These are phyloP conservation scores for Ophiocordyceps camponoti-saundersi DNA, from an alignment of 2,329 filamentous ascomycete species.

Conservation along the genomic window DNA sequence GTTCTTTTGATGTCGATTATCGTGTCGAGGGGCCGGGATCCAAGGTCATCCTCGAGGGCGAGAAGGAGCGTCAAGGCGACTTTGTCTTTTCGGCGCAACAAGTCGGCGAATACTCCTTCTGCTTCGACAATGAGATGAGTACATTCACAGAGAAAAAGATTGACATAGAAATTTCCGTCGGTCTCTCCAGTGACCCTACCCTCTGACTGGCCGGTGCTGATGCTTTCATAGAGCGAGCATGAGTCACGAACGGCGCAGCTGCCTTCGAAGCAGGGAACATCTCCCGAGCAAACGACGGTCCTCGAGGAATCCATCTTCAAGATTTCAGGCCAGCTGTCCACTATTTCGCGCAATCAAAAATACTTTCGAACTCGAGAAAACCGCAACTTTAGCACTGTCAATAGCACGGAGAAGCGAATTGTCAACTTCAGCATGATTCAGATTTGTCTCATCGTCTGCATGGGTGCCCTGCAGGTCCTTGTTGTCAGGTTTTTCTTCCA, in stretches of 20 bases:
- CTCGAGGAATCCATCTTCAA: constrained; percentile 94
- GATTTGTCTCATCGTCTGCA: constrained; percentile 75
- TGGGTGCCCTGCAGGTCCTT: constrained; percentile 94
- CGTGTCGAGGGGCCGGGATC: constrained; percentile 65
- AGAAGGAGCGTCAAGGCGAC: constrained; percentile 88
- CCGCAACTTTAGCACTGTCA: constrained; percentile 94
- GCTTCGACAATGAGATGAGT: constrained; percentile 97
- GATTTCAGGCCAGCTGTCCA: constrained; percentile 80
- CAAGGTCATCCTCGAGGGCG: constrained; percentile 67
- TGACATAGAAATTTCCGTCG: constrained; percentile 86
- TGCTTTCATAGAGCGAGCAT: constrained; percentile 60
- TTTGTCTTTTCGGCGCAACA: constrained; percentile 93
- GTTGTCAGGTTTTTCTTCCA: constrained; percentile 99
- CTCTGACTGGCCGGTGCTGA: background rate
- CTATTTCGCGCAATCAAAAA: constrained; percentile 92
- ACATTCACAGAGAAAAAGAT: constrained; percentile 96
- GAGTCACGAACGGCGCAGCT: constrained; percentile 59
- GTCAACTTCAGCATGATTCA: constrained; percentile 97
- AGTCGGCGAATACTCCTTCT: constrained; percentile 83
- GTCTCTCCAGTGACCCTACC: background rate
- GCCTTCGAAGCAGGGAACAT: constrained; percentile 75
- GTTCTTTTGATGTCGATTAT: constrained; percentile 95
- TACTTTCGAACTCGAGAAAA: constrained; percentile 99
- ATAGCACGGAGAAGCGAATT: constrained; percentile 87
- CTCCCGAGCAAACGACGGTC: constrained; percentile 72